Evolutionary conservation across 768 basidiomycete genomes (phyloP), one percentile per base, ranked within the genome.

Genomic region (Cystofilobasidium capitatum): DNA sequence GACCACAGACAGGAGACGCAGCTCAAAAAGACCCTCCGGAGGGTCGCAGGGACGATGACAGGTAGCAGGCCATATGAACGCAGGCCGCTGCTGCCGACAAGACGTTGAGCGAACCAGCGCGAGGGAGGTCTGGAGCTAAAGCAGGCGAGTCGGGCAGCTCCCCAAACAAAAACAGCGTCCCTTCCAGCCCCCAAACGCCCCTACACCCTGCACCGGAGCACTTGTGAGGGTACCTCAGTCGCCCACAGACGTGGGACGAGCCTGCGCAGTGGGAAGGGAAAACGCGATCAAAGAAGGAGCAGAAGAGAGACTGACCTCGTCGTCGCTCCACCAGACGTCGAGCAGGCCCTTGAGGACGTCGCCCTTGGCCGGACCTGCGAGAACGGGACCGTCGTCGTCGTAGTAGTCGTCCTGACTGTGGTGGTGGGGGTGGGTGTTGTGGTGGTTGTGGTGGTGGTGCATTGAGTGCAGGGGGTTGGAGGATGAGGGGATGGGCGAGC

Each of bases 251-350:
- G n/a, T 39, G 10, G 47, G 47, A 22, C 22, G 10, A 2, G 40
- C 22, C 22, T 8, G 61, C 44, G 35, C 22, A 1, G 7, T 14
- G 5, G 20, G 35, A 24, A 62, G 33, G 35, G 44, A 55, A 12
- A 13, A 14, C 22, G 24, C 10, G 33, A 35, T 29, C 22, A 4
- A 26, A 6, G 29, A 9, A 12, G 9, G 1, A 33, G 40, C 35
- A 42, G 12, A 44, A 20, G 22, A 17, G 33, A 22, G 2, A 75
- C 77, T 62, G 71, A 78, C 77, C 72, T 78, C 77, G 61, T 78
- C 77, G 58, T 78, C 77, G 65, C 73, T 75, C 76, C 76, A 78
- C 24, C 73, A 72, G 26, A 77, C 77, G 70, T 78, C 77, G 58
- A 76, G 76, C 45, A 78, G 62, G 20, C 71, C 72, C 67, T 75